These are phyloP conservation scores for Akanthomyces uredinophilus DNA, from an alignment of 2,329 filamentous ascomycete species.

Conservation along the genomic window DNA sequence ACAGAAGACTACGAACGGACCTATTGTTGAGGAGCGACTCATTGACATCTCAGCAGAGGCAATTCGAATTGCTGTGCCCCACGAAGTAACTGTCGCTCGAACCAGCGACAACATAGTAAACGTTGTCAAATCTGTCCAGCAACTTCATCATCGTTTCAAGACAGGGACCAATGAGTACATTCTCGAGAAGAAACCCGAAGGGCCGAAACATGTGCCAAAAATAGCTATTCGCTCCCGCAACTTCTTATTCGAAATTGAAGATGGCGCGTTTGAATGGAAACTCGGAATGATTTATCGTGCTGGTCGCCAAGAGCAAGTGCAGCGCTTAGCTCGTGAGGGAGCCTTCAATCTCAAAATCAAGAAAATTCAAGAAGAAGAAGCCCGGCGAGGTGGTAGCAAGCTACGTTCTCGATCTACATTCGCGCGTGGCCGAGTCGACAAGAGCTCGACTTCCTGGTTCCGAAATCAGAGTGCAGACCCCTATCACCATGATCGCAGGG, in stretches of 20 bases:
- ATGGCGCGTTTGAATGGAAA: slow-evolving; percentile 97
- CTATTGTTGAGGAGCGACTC: slow-evolving; percentile 66
- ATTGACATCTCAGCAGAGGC: slow-evolving; percentile 82
- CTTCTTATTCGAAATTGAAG: slow-evolving; percentile 86
- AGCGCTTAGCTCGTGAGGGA: slow-evolving; percentile 82
- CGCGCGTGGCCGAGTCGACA: slow-evolving; percentile 30
- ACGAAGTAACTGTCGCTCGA: slow-evolving; percentile 82
- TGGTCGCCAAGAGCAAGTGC: slow-evolving; percentile 82
- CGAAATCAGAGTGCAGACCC: slow-evolving; percentile 55
- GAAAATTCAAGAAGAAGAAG: slow-evolving; percentile 69
- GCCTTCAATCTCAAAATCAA: slow-evolving; percentile 85
- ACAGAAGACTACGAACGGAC: slow-evolving; percentile 57
- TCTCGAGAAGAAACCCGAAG: slow-evolving; percentile 77
- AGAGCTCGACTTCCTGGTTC: slow-evolving; percentile 29
- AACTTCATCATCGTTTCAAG: slow-evolving; percentile 88
- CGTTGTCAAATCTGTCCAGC: slow-evolving; percentile 76
- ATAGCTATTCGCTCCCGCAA: slow-evolving; percentile 77
- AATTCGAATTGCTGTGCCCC: slow-evolving; percentile 80
- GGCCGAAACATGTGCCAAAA: slow-evolving; percentile 79
- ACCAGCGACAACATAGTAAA: slow-evolving; percentile 95
- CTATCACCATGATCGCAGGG: slow-evolving; percentile 27
- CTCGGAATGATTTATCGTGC: slow-evolving; percentile 88
- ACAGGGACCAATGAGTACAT: slow-evolving; percentile 87
- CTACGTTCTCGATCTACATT: slow-evolving; percentile 51
- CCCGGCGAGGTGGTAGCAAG: slow-evolving; percentile 47